Base-by-base conservation (phyloP, 805 yeast species). In the Priceomyces haplophilus region DNA sequence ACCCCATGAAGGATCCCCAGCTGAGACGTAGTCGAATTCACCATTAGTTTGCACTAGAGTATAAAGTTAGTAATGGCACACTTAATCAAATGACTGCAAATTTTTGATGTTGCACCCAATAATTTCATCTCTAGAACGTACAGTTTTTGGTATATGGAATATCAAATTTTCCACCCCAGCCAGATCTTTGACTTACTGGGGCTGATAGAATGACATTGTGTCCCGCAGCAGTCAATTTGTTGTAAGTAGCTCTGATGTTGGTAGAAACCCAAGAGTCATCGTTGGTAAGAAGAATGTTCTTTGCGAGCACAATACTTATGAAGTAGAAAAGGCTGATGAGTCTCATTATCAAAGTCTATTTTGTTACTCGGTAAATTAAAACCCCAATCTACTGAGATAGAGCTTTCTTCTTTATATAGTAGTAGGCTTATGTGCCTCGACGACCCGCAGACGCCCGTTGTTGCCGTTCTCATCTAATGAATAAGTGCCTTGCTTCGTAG, bases 221-320 rank as follows among this genome's bases (percentile, higher is more conserved):
- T 23, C 79, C 79, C n/a, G 75, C 79, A 8, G 53, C 51, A 20
- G 56, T 67, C 47, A 76, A 66, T 27, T 65, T 76, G 40, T 69
- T 59, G 68, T 78, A 79, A 10, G 78, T 58, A 12, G 82, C 79
- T 55, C 83, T 72, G 54, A 79, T 75, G 53, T 76, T 76, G 37
- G 82, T 74, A 4, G 81, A 62, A 2, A 73, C 75, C 78, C 79
- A 79, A 15, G 77, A 73, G 49, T 79, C 83, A 53, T 79, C 83
- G 51, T 79, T 36, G 46, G 82, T 58, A 45, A 59, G 44, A 37
- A 59, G 45, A 41, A 59, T 59, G 40, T 52, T 59, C 42, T 59
- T 59, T 21, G 57, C 56, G 11, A 56, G 17, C 3, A 23, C 24
- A 15, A 37, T 11, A 17, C 20, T 18, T 17, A 29, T 8, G n/a